Percentiles rank a stretch among this genome's conserved stretches.
phyloP scores from a whole-genome alignment of 176 grass and related monocot genomes.

The Sorghum bicolor region DNA sequence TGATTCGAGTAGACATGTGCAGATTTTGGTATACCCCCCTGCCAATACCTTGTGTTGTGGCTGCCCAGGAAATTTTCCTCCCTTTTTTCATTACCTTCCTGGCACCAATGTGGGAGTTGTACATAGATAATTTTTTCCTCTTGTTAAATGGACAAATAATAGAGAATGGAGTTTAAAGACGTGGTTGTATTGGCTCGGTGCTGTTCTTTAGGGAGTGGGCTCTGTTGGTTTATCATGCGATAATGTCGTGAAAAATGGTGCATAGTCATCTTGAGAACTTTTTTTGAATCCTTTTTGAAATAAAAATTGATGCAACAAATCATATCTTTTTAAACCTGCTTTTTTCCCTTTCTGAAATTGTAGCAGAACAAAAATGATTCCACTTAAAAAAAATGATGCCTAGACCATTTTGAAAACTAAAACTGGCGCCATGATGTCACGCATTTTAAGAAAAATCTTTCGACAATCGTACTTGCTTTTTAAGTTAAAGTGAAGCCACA shows the following conservation, averaged over 20 bases:
- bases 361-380: too few relatives aligned
- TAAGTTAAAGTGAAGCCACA: too few relatives aligned
- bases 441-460: too few relatives aligned
- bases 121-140: slow-evolving; percentile 49
- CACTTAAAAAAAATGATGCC: neutral
- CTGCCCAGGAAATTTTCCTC: slow-evolving; percentile 38
- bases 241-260: neutral
- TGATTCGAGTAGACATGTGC: slow-evolving; percentile 53
- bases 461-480: too few relatives aligned
- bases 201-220: neutral
- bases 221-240: neutral
- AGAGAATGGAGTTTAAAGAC: slow-evolving; percentile 41
- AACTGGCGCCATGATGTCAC: neutral
- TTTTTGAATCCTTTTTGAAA: neutral
- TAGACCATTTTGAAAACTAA: neutral
- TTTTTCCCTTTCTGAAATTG: too few relatives aligned
- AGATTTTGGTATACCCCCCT: slow-evolving; percentile 54
- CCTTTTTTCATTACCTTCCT: slow-evolving; percentile 29
- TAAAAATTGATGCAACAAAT: neutral
- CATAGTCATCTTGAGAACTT: neutral
- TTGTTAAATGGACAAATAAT: slow-evolving; percentile 49
- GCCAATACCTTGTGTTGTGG: slow-evolving; percentile 31
- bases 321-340: neutral
- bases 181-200: neutral
- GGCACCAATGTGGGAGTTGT: slow-evolving; percentile 42